These are phyloP conservation scores for Pseudisothecium myosuroides DNA, from an alignment of 225 moss, liverwort and hornwort species.

Conservation along the genomic window DNA sequence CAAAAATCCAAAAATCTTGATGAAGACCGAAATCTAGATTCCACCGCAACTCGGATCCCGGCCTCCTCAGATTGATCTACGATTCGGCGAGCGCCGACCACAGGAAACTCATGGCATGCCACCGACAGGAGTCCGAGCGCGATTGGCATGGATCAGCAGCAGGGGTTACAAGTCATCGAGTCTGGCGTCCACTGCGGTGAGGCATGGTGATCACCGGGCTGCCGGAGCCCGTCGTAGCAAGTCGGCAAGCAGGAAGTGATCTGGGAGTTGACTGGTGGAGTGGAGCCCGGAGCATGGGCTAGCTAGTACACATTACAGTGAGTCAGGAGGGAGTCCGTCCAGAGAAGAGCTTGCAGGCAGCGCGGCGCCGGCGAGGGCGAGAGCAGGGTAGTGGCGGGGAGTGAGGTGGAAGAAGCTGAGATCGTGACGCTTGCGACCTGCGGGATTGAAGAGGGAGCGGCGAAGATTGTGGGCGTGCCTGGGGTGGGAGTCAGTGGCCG, in stretches of 20 bases:
- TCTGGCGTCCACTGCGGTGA: not conserved
- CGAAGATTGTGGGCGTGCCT: not conserved
- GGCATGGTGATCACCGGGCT: not conserved
- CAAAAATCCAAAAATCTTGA: not conserved
- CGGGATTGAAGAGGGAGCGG: not conserved
- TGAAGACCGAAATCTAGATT: not conserved
- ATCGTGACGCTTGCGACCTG: not conserved
- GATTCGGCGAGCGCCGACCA: not conserved
- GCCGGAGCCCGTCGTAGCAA: not conserved
- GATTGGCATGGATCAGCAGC: not conserved
- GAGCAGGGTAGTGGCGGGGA: not conserved
- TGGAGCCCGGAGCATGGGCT: not conserved
- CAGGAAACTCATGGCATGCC: not conserved
- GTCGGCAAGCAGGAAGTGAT: not conserved
- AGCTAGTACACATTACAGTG: not conserved
- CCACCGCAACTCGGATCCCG: not conserved
- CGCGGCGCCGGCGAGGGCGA: not conserved
- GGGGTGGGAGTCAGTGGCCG: not conserved
- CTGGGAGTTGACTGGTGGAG: not conserved
- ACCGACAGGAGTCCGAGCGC: not conserved
- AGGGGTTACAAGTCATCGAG: not conserved
- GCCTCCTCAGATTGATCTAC: not conserved
- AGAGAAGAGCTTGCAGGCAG: not conserved
- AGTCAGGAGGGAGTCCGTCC: not conserved
- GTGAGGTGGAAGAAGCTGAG: not conserved